Evolutionary conservation across 1,139 yeast species (phyloP), one percentile per base, ranked within the genome.

Genomic region (Meyerozyma sp.): DNA sequence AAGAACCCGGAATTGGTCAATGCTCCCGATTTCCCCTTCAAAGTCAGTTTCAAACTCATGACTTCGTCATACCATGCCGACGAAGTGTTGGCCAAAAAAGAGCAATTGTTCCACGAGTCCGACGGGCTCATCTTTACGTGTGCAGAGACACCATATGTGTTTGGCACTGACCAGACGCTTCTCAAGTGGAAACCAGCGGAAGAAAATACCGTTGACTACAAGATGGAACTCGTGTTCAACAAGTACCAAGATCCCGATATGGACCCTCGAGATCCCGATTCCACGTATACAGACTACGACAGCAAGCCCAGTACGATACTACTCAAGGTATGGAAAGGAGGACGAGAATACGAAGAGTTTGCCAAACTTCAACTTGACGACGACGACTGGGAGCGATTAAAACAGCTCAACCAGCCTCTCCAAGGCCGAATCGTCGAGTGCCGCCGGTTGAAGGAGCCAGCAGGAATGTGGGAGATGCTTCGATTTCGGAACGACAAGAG

Each of bases 181-280:
- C 66, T 94, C 44, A 94, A 94, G 63, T 94, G 99, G 99, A 94
- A 94, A 57, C 98, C 98, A 0, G 90, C 95, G 8, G 87, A 88
- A 48, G 98, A 93, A 62, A 94, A 94, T 56, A 84, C 97, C 0
- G 77, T 94, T 30, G 99, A 94, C 63, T 93, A 88, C 63, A 83
- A 84, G 58, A 62, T 94, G 48, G 77, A 78, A 32, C 62, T 93
- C 41, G 79, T 78, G 21, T 90, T 91, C 55, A 82, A 84, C 11
- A 56, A 68, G 41, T 85, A 62, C 46, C 81, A 79, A 42, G 96
- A 89, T 57, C 79, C 81, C 2, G 88, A 84, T 44, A 60, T 82
- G 55, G 85, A 84, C 40, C 82, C 82, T 42, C 70, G 79, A 46
- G 89, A 84, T 55, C 87, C 90, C 1, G 84, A 82, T 49, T 79